Evolutionary conservation across 805 yeast genomes (phyloP).

Genomic region (Candida nonsorbophila): DNA sequence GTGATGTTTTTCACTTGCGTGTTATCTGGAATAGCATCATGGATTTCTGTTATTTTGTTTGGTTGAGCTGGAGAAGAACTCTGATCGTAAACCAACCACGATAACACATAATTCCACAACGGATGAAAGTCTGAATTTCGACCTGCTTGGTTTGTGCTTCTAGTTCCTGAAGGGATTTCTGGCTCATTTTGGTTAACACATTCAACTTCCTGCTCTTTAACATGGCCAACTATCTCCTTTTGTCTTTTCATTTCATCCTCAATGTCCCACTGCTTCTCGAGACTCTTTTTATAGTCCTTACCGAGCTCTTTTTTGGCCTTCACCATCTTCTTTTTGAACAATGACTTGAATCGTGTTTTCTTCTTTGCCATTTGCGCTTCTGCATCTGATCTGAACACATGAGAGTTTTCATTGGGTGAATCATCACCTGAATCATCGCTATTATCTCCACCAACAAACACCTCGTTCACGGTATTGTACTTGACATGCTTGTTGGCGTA

Average conservation of each 20-base stretch:
- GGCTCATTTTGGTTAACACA: not conserved
- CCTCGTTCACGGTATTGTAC: constrained; percentile 10
- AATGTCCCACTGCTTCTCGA: constrained; percentile 13
- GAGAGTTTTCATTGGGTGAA: constrained; percentile 8
- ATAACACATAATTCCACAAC: constrained; percentile 30
- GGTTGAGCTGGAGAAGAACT: not conserved
- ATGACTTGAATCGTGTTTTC: constrained; percentile 8
- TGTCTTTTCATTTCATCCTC: constrained; percentile 9
- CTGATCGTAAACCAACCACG: constrained; percentile 31
- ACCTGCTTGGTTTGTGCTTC: constrained; percentile 8
- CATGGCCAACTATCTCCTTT: constrained; percentile 3
- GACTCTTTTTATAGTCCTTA: constrained; percentile 13
- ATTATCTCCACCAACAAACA: constrained; percentile 13
- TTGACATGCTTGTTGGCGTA: constrained; percentile 13
- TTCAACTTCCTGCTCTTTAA: constrained; percentile 3
- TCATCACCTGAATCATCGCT: constrained; percentile 14
- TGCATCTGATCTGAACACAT: constrained; percentile 7
- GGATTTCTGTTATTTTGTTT: too few relatives aligned
- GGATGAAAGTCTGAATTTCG: constrained; percentile 26
- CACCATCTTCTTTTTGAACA: constrained; percentile 15
- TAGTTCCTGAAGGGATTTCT: not conserved
- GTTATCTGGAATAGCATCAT: too few relatives aligned
- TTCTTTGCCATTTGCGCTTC: constrained; percentile 10
- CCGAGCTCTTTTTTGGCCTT: constrained; percentile 20
- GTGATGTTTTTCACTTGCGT: too few relatives aligned